Base-by-base conservation (phyloP, 345 rosid genomes). In the Populus alba region DNA sequence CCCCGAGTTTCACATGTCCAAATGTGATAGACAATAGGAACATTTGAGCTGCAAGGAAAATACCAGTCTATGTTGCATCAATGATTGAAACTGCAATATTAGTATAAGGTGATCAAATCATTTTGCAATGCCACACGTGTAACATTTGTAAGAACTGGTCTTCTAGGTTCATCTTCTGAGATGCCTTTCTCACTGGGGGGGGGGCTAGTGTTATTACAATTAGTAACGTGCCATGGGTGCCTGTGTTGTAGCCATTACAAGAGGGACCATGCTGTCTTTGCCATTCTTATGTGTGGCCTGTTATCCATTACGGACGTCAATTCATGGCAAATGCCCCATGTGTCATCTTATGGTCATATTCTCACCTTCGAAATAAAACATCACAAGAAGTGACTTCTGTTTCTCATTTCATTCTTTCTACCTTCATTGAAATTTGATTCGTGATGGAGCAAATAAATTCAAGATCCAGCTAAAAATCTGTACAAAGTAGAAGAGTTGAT, bases 161-260 rank as follows among this genome's bases (percentile, higher is more conserved):
- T 22, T 59, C 80, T 39, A 70, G 80, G 59, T 25, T 57, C 31
- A 29, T 69, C 73, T 8, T 18, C 66, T 3, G 9, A 17, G 25
- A 17, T 45, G 20, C 33, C 39, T 72, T 53, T 61, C 41, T 35
- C 25, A 5, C 47, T 35, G 67, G 45, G n/a, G 57, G n/a, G n/a
- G n/a, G n/a, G n/a, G n/a, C n/a, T 61, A 38, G n/a, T 33, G 38
- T 25, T 39, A 72, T 20, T 49, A 47, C 72, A 62, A 31, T 37
- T 25, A 51, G 67, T 66, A 15, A 37, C 25, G 59, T 53, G 61
- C 59, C 74, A 43, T 73, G n/a, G n/a, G n/a, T n/a, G 27, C 33
- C 66, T 39, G 31, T 73, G 45, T 73, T 45, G 25, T 31, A 29
- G 16, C 66, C 75, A 80, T 53, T 68, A 63, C 25, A 38, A 66